phyloP scores from a whole-genome alignment of 805 yeast genomes.

The Metschnikowia cerradonensis region DNA sequence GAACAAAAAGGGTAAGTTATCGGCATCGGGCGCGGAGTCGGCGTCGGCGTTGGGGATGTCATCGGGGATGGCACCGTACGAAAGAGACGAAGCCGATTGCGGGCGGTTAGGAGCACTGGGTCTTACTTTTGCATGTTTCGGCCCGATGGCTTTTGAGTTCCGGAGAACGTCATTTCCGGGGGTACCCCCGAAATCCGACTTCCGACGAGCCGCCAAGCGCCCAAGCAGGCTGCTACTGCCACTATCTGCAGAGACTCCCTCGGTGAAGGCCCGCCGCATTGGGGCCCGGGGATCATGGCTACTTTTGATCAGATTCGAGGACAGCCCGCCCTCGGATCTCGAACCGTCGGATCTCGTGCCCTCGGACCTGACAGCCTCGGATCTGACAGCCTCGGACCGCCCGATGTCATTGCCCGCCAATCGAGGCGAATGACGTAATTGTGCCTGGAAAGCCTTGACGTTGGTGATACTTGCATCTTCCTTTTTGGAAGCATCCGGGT shows the following conservation, averaged over 20 bases:
- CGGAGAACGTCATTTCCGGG: background rate
- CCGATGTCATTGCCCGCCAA: background rate
- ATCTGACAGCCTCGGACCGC: background rate
- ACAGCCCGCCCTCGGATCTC: background rate
- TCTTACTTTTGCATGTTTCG: background rate
- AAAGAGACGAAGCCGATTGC: background rate
- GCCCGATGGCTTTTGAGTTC: background rate
- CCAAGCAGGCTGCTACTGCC: background rate
- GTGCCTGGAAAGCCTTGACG: conserved; percentile 1
- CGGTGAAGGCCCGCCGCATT: conserved; percentile 3
- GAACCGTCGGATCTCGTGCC: too few species aligned
- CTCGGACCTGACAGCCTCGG: too few species aligned
- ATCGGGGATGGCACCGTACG: background rate
- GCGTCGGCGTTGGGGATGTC: too few species aligned
- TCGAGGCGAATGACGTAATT: background rate
- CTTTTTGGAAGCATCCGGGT: background rate
- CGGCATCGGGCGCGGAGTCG: conserved; percentile 15
- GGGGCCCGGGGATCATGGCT: background rate
- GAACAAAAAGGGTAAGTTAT: conserved; percentile 33
- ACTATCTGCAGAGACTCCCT: background rate
- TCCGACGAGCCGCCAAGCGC: background rate
- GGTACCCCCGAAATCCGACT: background rate
- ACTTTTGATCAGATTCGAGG: background rate
- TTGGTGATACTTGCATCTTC: background rate
- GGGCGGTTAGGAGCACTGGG: background rate